Evolutionary conservation across 208 protist genomes (phyloP).

Genomic region (Zelonia costaricensis): DNA sequence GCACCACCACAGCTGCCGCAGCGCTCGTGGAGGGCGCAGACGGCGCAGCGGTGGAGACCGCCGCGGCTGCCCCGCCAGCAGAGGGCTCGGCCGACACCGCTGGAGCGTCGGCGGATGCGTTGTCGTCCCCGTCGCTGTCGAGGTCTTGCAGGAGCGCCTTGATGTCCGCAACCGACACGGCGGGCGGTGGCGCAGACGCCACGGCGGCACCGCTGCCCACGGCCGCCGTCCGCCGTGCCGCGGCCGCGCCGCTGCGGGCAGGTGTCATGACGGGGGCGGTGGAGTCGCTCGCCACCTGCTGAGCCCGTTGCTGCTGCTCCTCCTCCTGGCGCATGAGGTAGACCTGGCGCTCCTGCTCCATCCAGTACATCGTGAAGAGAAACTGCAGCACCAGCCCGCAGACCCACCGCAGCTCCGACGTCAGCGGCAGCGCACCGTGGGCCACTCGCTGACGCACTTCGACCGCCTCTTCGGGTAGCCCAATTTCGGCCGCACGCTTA

Average conservation of each 20-base stretch:
- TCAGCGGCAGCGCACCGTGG: slow-evolving; percentile 62
- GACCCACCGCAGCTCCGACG: slow-evolving; percentile 84
- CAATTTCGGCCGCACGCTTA: slow-evolving; percentile 65
- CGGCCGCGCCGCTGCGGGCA: not conserved
- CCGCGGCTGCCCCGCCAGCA: too few relatives aligned
- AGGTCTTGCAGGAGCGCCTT: slow-evolving; percentile 52
- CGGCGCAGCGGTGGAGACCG: too few relatives aligned
- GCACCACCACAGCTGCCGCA: too few relatives aligned
- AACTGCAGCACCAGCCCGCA: slow-evolving; percentile 74
- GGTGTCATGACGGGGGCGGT: too few relatives aligned
- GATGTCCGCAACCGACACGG: slow-evolving; percentile 58
- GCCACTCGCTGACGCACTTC: slow-evolving; percentile 89
- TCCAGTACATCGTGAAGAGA: slow-evolving; percentile 77
- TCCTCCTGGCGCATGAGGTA: slow-evolving; percentile 30
- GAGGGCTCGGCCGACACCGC: not conserved
- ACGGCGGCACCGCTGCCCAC: not conserved
- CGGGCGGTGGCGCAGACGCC: not conserved
- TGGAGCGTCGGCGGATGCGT: too few relatives aligned
- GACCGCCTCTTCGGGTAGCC: slow-evolving; percentile 83
- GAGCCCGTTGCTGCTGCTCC: slow-evolving; percentile 1
- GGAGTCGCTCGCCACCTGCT: too few relatives aligned
- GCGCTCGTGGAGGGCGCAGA: too few relatives aligned
- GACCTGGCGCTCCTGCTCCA: slow-evolving; percentile 66
- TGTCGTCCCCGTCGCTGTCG: slow-evolving; percentile 15
- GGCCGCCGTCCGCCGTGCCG: not conserved